These are phyloP conservation scores for Saccharomycopsis guyanensis DNA, from an alignment of 805 yeast genomes.

Conservation along the genomic window DNA sequence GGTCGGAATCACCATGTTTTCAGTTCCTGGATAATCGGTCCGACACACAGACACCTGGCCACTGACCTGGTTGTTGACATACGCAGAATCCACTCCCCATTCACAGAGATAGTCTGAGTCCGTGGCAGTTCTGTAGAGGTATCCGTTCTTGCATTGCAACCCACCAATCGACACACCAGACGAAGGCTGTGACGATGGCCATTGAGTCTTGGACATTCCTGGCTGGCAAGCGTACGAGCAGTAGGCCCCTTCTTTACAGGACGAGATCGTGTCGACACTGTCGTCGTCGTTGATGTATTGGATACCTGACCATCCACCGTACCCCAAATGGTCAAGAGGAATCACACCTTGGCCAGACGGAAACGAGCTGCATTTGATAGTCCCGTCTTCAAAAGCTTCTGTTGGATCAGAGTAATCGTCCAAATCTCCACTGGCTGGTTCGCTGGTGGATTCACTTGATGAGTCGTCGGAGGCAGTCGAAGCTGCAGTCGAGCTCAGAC, in stretches of 20 bases:
- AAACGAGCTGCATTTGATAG: conserved; percentile 56
- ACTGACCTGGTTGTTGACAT: conserved; percentile 42
- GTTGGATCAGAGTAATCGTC: conserved; percentile 41
- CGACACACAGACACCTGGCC: conserved; percentile 60
- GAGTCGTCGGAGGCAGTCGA: conserved; percentile 20
- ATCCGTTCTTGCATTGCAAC: conserved; percentile 53
- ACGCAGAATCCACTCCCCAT: conserved; percentile 53
- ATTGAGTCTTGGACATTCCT: conserved; percentile 77
- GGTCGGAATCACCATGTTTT: conserved; percentile 72
- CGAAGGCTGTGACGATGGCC: conserved; percentile 62
- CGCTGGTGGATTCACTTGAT: conserved; percentile 22
- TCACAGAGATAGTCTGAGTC: conserved; percentile 49
- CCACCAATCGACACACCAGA: conserved; percentile 72
- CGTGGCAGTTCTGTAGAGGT: conserved; percentile 52
- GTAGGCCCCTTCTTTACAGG: conserved; percentile 60
- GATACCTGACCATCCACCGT: conserved; percentile 42
- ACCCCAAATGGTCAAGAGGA: conserved; percentile 46
- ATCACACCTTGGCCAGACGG: conserved; percentile 73
- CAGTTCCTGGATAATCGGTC: conserved; percentile 79
- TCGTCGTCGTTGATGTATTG: conserved; percentile 51
- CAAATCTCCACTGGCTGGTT: conserved; percentile 40
- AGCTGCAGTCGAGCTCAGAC: conserved; percentile 29
- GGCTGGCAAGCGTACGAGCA: conserved; percentile 75
- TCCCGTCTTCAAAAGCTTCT: conserved; percentile 59
- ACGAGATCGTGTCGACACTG: conserved; percentile 43